Conservation (phyloP, 768 basidiomycete species). For the Lactarius akahatsu region DNA sequence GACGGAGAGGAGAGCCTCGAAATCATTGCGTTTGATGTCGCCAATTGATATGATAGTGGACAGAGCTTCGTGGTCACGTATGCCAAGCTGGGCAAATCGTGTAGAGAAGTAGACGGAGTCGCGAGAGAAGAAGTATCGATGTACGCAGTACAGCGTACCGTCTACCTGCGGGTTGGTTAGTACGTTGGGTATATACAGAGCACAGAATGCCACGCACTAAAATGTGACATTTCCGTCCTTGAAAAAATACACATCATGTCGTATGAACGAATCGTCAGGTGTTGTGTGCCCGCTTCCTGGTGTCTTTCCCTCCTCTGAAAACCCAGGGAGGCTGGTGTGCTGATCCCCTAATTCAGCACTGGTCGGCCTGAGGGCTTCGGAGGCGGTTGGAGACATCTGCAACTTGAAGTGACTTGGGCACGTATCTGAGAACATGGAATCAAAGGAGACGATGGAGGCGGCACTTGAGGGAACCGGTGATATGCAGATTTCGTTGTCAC, state of each 20-base stretch:
- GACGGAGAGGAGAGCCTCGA: conserved; percentile 28
- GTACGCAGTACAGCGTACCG: conserved; percentile 22
- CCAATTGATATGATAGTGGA: conserved; percentile 6
- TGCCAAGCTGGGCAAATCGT: conserved; percentile 13
- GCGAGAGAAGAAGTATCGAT: conserved; percentile 27
- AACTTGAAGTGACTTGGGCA: background rate
- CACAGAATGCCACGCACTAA: conserved; percentile 2
- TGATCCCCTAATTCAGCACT: background rate
- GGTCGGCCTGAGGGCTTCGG: background rate
- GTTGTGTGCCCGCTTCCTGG: background rate
- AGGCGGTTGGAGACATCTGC: background rate
- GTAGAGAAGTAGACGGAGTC: conserved; percentile 25
- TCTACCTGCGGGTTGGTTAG: conserved; percentile 18
- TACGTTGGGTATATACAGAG: background rate
- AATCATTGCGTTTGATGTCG: conserved; percentile 18
- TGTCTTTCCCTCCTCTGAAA: background rate
- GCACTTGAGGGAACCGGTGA: background rate
- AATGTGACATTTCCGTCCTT: conserved; percentile 27
- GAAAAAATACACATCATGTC: conserved; percentile 21
- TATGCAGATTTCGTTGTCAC: background rate
- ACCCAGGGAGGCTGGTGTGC: background rate
- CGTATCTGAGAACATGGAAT: conserved; percentile 2
- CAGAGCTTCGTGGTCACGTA: conserved; percentile 17
- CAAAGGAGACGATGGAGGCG: conserved; percentile 13
- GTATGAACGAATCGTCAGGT: conserved; percentile 4